A percentile compares a stretch with the other conserved stretches of the same genome.
Conservation (phyloP, 176 grass and related monocot genomes). For the Bromus sterilis region DNA sequence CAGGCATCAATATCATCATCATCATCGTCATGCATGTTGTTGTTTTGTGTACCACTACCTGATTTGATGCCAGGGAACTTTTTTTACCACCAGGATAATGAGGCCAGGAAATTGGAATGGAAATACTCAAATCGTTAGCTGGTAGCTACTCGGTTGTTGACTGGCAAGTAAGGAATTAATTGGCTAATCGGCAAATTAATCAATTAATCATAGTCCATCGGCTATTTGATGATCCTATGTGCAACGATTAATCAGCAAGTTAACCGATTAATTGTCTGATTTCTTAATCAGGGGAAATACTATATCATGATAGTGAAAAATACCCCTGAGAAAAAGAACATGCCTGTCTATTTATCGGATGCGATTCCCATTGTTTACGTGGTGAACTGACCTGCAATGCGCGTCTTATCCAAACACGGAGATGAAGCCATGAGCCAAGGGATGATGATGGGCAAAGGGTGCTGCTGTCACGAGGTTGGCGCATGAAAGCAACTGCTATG, state of each 20-base stretch:
- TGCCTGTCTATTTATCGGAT: neutral
- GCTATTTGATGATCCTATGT: too few relatives aligned
- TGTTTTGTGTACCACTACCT: neutral
- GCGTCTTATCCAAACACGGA: neutral
- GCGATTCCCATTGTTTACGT: neutral
- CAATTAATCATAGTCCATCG: too few relatives aligned
- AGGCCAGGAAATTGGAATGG: too few relatives aligned
- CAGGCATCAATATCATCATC: neutral
- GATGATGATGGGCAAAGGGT: neutral
- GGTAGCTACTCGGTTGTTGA: too few relatives aligned
- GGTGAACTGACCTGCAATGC: neutral
- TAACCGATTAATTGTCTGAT: too few relatives aligned
- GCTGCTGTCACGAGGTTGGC: constrained; percentile 19
- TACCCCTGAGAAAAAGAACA: neutral
- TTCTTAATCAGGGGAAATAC: too few relatives aligned
- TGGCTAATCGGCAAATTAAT: too few relatives aligned
- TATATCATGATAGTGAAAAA: too few relatives aligned
- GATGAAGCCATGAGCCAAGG: constrained; percentile 6
- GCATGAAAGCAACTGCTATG: constrained; percentile 26
- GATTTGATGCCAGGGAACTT: neutral
- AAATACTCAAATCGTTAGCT: too few relatives aligned
- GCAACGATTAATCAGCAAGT: too few relatives aligned
- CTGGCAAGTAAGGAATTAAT: too few relatives aligned
- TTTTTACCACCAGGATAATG: too few relatives aligned
- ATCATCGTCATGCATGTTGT: neutral